Base-by-base conservation (phyloP, 1,139 yeast species). In the Candida labiduridarum region DNA sequence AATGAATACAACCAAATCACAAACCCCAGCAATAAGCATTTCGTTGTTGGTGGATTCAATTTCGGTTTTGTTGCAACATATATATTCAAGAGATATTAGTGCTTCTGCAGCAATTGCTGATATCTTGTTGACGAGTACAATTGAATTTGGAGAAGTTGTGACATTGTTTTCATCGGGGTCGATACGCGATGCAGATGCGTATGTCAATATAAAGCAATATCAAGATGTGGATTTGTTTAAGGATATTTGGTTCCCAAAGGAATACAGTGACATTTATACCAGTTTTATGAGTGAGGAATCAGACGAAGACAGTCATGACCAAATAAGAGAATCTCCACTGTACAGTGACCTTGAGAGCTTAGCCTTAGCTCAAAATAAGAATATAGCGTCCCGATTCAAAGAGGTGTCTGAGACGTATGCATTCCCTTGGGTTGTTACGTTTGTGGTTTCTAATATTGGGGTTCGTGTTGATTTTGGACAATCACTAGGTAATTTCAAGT, bases 31-130 rank as follows among this genome's bases (percentile, higher is more conserved):
- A 4, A 56, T 77, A 12, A 49, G 52, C 5, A 68, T 80, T 6
- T 60, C 73, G 0, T 60, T 83, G 3, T 74, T 79, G 27, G 58
- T 87, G 30, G 75, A 77, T 18, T 74, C 82, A 3, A 67, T 89
- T 12, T 74, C 81, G 27, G 87, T 94, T 0, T 84, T 92, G 0
- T 71, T 94, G 39, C 97, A 91, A 60, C 99, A 94, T 65, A 83
- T 89, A 15, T 94, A 90, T 62, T 92, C 98, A 0, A 80, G 96
- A 54, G 96, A 90, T 57, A 81, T 87, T 0, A 89, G 96, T 74
- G 96, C 96, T 0, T 84, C 88, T 12, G 68, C 89, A 14, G 69
- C 72, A 1, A 66, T 89, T n/a, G 74, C 81, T n/a, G 71, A 76
- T 38, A 66, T 86, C 5, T 63, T 82, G 55, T 71, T 60, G 51